Evolutionary conservation across 179 eudicot genomes (phyloP), one percentile per base, ranked within the genome.

Genomic region (Silene noctiflora): DNA sequence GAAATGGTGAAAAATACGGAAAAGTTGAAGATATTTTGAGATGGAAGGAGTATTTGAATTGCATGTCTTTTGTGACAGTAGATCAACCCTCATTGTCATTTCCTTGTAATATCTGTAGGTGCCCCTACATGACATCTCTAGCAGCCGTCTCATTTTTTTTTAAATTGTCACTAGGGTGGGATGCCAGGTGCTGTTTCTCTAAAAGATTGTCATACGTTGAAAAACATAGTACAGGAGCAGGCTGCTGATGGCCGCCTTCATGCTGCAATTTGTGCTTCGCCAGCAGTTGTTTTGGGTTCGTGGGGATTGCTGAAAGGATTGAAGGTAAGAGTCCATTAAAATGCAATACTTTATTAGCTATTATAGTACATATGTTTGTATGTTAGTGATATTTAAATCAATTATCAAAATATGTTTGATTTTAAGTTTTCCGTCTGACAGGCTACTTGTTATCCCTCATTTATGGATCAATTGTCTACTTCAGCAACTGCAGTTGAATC

Each of bases 391-490:
- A n/a, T 24, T 17, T 62, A 16, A 72, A 4, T 67, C 63, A 75
- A 4, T 11, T 21, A 17, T 46, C 61, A 33, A 44, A 22, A 58
- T 71, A 27, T 33, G 51, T 51, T 39, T 75, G 27, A 42, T 46
- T 27, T 75, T 48, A 27, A 16, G 8, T 44, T 68, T 16, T 66
- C 72, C 63, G 55, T 78, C 79, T 79, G 31, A 69, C 81, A 95
- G 99, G 97, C 97, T 51, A 95, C 99, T n/a, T 93, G 98, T 83
- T 80, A 95, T 77, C 99, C 98, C 71, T 84, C 94, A 33, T 93
- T 93, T 60, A 91, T 95, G 99, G 99, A 90, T 78, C 91, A 95
- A 82, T 74, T 95, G 64, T 77, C 98, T 75, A 83, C 98, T 76
- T 80, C 91, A 66, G 99, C 95, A 70, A 83, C 79, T 27, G 79